Evolutionary conservation across 2,329 filamentous ascomycete species (phyloP), one percentile per base, ranked within the genome.

Genomic region (Dothideomycetidae sp.): DNA sequence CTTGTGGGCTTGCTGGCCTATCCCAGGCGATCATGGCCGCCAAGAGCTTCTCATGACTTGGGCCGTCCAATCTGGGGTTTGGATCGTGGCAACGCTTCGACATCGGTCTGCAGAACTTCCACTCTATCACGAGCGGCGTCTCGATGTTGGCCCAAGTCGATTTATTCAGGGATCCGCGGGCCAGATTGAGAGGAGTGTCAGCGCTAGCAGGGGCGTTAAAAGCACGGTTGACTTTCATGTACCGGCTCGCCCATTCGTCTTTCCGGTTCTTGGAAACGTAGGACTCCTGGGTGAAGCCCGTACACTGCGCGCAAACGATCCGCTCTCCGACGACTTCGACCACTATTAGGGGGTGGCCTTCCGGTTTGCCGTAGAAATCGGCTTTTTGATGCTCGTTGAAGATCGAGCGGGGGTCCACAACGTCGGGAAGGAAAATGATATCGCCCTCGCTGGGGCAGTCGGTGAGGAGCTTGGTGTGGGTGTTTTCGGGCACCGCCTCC

Each of bases 291-390:
- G 9, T 10, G 17, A 38, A 32, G 10, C 29, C 19, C 16, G 36
- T 38, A 29, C 36, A 38, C 23, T 38, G 36, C n/a, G 29, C 36
- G n/a, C 29, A 31, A 4, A 38, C 5, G 10, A 26, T 19, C 10
- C 11, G 7, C 10, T 38, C 16, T 28, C 12, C 36, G 10, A 13
- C 10, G 17, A 38, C 18, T 14, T 32, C 36, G 17, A 38, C 29
- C 11, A 38, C 36, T 31, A 38, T 19, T 18, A 31, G 29, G n/a
- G 29, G 29, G 16, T 38, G 36, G 11, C 15, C 16, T 3, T 21
- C 29, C 7, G 23, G 19, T 5, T 10, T 31, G 15, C 36, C 36
- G 16, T 21, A 32, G 16, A 12, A 38, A 5, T 38, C 12, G 5
- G 9, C 10, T 5, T 15, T 11, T 21, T 32, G 10, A 19, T 32